Evolutionary conservation across 1,284 basidiomycete genomes (phyloP), one percentile per base, ranked within the genome.

Genomic region (Pterula multifida): DNA sequence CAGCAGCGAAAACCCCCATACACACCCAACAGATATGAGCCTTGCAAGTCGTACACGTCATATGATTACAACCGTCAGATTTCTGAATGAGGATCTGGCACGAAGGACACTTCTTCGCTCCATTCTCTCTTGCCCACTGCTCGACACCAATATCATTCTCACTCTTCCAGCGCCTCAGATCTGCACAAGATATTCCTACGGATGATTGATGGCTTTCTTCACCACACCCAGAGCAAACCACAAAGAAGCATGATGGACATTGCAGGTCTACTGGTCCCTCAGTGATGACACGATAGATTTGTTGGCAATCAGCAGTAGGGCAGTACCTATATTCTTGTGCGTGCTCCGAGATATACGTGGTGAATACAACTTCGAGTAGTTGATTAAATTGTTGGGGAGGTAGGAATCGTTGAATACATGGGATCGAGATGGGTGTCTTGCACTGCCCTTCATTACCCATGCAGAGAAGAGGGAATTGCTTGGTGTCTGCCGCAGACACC

Each of bases 1-100:
- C n/a, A n/a, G 15, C 15, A 17, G 25, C 12, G 45, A 52, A 87
- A 26, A 79, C 82, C 60, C 71, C 63, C 59, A 82, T 58, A 60
- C 85, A 88, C 15, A 76, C 75, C 85, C 85, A 88, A 54, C 85
- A 88, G 1, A 79, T 81, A 59, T 88, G 85, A 1, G 80, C 78
- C 56, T 75, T 71, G 60, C 85, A 88, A 25, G 72, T 70, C 0
- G 69, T 69, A 62, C 85, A 88, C 25, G 73, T 79, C 71, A 88
- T 78, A 60, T 88, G 85, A 62, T 87, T 81, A 63, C 85, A 88
- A 0, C 85, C 85, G 54, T 79, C 81, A 26, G 65, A 67, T 42
- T 78, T 75, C 62, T 87, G 82, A 56, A 88, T 87, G 3, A 71
- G 68, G 2, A 72, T 70, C 50, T 73, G 73, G 66, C 85, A 88